Evolutionary conservation across 495 filamentous ascomycete genomes (phyloP), one percentile per base, ranked within the genome.

Genomic region (Xylaria telfairii): DNA sequence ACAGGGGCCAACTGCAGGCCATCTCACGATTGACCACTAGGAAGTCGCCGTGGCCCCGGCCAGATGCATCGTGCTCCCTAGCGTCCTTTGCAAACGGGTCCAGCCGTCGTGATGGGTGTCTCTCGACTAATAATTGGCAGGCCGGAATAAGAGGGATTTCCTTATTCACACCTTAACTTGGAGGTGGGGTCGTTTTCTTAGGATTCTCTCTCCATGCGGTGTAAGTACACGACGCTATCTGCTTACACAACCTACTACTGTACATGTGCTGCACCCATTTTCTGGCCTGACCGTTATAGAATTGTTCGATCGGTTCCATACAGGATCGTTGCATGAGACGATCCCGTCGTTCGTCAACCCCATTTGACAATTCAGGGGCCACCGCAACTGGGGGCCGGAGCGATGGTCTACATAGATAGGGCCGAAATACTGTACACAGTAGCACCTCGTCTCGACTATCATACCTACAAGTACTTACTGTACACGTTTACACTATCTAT

Each of bases 1-100:
- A 59, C 65, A 37, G 53, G 65, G 65, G 32, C 19, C 7, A 17
- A 39, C 65, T 68, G 65, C 65, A 68, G 21, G 28, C 51, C 65
- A 68, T 60, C 34, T 47, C 39, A 37, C 51, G 28, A 59, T 59
- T 44, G 34, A 30, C 65, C 65, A 68, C 19, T 68, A 39, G 34
- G 65, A 68, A 15, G 1, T 28, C 34, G 30, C 49, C 28, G 65
- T 54, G 21, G 39, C 24, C 65, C 65, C 15, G 7, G 51, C 28
- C 28, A 41, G 54, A 26, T 68, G 51, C 65, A 34, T 32, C 21
- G 26, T 47, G 65, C 32, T 68, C 46, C 47, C 53, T 68, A 26
- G 65, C 24, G 6, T 19, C 13, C n/a, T 39, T 37, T 32, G 42
- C 53, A 59, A 26, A 32, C 65, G 65, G 65, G 65, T 46, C 39